Evolutionary conservation across 352 stramenopile species (phyloP).

Genomic region (Phytophthora palmivora): DNA sequence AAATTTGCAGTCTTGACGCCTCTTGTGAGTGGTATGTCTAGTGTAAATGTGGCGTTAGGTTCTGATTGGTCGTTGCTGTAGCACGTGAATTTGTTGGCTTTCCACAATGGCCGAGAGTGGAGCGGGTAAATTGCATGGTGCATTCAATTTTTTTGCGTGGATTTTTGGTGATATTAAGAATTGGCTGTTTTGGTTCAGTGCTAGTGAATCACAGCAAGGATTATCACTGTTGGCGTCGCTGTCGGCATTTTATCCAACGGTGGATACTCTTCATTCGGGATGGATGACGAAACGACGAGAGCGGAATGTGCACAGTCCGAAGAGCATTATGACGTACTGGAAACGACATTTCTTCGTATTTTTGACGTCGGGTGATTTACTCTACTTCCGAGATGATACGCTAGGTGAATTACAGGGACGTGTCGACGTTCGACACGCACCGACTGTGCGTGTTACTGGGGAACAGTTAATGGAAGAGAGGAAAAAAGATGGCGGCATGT

Average conservation of each 20-base stretch:
- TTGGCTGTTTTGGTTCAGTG: conserved; percentile 30
- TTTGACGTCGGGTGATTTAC: conserved; percentile 69
- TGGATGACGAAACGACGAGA: conserved; percentile 83
- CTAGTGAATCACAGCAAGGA: conserved; percentile 80
- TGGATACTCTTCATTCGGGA: conserved; percentile 73
- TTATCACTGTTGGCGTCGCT: conserved; percentile 76
- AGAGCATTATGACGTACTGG: conserved; percentile 88
- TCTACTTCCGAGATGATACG: conserved; percentile 84
- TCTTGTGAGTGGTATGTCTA: conserved; percentile 44
- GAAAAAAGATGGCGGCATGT: conserved; percentile 73
- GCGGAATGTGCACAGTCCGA: conserved; percentile 71
- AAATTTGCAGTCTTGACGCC: conserved; percentile 82
- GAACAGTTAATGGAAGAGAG: conserved; percentile 78
- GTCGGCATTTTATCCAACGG: conserved; percentile 77
- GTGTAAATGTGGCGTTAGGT: background rate
- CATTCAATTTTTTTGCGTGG: background rate
- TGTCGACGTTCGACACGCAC: conserved; percentile 80
- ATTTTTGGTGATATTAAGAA: background rate
- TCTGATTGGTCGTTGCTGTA: conserved; percentile 25
- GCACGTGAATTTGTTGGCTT: conserved; percentile 79
- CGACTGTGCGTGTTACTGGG: conserved; percentile 79
- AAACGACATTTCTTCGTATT: conserved; percentile 87
- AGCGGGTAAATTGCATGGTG: conserved; percentile 39
- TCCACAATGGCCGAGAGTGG: conserved; percentile 79
- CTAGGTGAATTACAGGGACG: conserved; percentile 74